Evolutionary conservation across 768 basidiomycete species (phyloP).

Genomic region (Neoboletus subvelutipes): DNA sequence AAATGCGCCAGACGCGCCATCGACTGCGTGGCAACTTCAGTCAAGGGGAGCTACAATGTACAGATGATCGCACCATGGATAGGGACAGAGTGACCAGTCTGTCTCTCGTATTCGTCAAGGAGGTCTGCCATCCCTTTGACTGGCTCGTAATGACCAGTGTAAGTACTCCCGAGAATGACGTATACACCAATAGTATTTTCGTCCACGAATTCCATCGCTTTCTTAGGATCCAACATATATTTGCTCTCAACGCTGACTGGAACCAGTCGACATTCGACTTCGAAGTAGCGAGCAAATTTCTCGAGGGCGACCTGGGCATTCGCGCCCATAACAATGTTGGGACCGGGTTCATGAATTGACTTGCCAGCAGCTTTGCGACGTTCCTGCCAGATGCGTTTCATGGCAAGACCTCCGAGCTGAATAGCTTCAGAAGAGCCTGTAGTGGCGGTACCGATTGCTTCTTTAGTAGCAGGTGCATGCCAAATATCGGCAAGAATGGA

Average conservation of each 20-base stretch:
- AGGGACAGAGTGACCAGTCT: constrained; percentile 44
- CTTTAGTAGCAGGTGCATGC: constrained; percentile 55
- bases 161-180: constrained; percentile 57
- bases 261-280: constrained; percentile 63
- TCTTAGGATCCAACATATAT: constrained; percentile 73
- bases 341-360: constrained; percentile 63
- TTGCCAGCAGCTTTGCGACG: constrained; percentile 65
- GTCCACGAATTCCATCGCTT: constrained; percentile 62
- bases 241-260: constrained; percentile 66
- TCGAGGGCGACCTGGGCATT: constrained; percentile 72
- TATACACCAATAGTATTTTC: constrained; percentile 74
- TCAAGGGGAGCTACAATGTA: constrained; percentile 19
- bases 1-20: constrained; percentile 62
- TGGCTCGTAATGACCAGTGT: constrained; percentile 67
- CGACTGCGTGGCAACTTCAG: constrained; percentile 35
- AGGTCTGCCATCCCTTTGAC: constrained; percentile 83
- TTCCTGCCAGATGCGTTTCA: constrained; percentile 72
- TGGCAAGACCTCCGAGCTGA: constrained; percentile 68
- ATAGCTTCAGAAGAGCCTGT: constrained; percentile 73
- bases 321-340: constrained; percentile 64
- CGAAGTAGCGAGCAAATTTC: constrained; percentile 68
- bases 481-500: constrained; percentile 67
- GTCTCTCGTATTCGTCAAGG: constrained; percentile 54
- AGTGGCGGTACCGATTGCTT: constrained; percentile 68
- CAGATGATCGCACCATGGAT: constrained; percentile 37